Base-by-base conservation (phyloP, 2,329 filamentous ascomycete genomes). In the Rasamsonia emersonii region DNA sequence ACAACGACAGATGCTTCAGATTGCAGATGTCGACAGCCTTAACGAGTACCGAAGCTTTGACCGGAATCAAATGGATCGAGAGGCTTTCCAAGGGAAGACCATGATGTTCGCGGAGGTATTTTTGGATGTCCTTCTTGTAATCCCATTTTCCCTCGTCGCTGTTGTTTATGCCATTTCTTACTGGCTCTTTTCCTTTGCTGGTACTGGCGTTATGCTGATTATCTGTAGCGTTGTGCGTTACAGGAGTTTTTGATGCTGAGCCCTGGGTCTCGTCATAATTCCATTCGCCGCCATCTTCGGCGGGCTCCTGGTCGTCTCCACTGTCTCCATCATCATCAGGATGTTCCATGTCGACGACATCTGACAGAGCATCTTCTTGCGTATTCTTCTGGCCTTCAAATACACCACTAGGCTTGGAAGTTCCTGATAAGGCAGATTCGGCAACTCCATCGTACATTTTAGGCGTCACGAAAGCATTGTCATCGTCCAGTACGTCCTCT, bases 101-200 rank as follows among this genome's bases (percentile, higher is more conserved):
- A 41, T 77, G 65, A 2, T 73, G 77, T 3, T 62, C 54, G 18
- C 73, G 67, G 24, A 75, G 54, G 47, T 80, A 82, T 10, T 73
- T 67, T 24, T 47, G 38, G 15, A 42, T 21, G 8, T 33, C 30
- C 29, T 39, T 24, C 28, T 38, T 29, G 19, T 24, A 10, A 7
- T 10, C n/a, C 18, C 18, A 16, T 33, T 25, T 14, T 30, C 26
- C 24, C n/a, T n/a, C n/a, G n/a, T 25, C 19, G 17, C n/a, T 7
- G n/a, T 11, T n/a, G 19, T 18, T 29, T 13, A 15, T 3, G 5
- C 13, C 28, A 24, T 20, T 25, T 21, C 13, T 26, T 8, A 30
- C 14, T 14, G 33, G 30, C 24, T 37, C 11, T 18, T 40, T 42
- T n/a, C 37, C 39, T 26, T 40, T 40, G 16, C 8, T n/a, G 6